Conservation (phyloP, 2,329 filamentous ascomycete genomes). For the Cercospora zeina region DNA sequence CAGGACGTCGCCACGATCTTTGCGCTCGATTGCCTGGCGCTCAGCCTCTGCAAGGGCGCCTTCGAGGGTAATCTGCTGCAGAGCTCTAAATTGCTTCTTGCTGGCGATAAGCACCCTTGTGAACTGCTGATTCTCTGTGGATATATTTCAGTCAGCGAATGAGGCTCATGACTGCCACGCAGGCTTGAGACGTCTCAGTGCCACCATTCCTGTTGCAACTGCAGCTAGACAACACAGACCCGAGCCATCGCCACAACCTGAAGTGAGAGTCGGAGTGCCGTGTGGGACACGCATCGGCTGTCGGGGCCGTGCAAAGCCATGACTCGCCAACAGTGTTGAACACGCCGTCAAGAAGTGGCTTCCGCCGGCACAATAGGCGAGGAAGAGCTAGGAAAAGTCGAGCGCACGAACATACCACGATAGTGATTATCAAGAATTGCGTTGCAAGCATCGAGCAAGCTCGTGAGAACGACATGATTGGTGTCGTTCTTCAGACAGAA, state of each 20-base stretch:
- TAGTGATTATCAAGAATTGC: conserved; percentile 81
- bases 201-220: not conserved
- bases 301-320: not conserved
- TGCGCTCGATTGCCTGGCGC: conserved; percentile 70
- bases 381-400: not conserved
- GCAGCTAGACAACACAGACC: not conserved
- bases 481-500: conserved; percentile 90
- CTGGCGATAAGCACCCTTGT: conserved; percentile 78
- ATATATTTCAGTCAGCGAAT: conserved; percentile 12
- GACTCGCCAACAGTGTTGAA: not conserved
- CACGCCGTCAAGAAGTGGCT: not conserved
- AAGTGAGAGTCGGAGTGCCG: not conserved
- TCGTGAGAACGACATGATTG: conserved; percentile 78
- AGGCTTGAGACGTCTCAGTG: not conserved
- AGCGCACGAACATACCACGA: conserved; percentile 28
- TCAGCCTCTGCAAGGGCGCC: conserved; percentile 91
- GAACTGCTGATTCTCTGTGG: conserved; percentile 73
- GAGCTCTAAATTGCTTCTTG: conserved; percentile 76
- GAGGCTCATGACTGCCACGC: not conserved
- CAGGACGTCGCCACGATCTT: conserved; percentile 41
- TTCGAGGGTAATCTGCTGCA: conserved; percentile 86
- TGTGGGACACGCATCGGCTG: not conserved
- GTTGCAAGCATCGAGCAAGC: conserved; percentile 84
- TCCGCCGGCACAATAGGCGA: not conserved
- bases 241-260: not conserved